A percentile compares a stretch with the other conserved stretches of the same genome.
These are phyloP conservation scores for Corynespora cassiicola DNA, from an alignment of 2,329 filamentous ascomycete species.

Conservation along the genomic window DNA sequence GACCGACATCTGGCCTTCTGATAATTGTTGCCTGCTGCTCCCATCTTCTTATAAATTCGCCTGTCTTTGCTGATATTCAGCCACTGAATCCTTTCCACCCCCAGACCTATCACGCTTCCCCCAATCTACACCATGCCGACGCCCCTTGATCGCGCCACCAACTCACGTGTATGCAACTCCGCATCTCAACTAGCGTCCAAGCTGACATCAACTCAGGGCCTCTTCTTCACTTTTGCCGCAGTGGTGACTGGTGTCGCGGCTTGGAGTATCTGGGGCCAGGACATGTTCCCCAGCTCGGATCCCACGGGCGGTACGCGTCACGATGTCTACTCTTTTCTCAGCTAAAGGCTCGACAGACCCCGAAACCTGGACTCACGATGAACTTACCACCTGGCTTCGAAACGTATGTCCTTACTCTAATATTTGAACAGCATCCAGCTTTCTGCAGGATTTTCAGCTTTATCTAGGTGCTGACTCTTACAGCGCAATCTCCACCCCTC, in stretches of 20 bases:
- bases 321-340: conserved; percentile 4
- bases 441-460: background rate
- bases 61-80: background rate
- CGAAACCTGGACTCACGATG: conserved; percentile 76
- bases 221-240: conserved; percentile 69
- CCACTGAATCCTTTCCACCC: conserved; percentile 1
- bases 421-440: no score
- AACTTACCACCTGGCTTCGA: conserved; percentile 81
- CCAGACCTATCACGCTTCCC: background rate
- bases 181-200: conserved; percentile 11
- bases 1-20: no score
- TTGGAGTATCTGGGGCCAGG: conserved; percentile 85
- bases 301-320: conserved; percentile 73
- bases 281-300: conserved; percentile 82
- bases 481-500: conserved; percentile 71
- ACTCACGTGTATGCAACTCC: conserved; percentile 50
- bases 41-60: no score
- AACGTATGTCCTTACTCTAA: conserved; percentile 63
- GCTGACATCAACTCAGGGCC: conserved; percentile 28
- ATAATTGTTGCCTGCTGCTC: no score
- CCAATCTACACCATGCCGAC: conserved; percentile 52
- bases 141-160: conserved; percentile 55
- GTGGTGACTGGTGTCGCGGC: conserved; percentile 81
- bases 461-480: conserved; percentile 10
- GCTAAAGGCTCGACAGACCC: conserved; percentile 57